Evolutionary conservation across 805 yeast species (phyloP).

Genomic region (Sugiyamaella mastotermitis): DNA sequence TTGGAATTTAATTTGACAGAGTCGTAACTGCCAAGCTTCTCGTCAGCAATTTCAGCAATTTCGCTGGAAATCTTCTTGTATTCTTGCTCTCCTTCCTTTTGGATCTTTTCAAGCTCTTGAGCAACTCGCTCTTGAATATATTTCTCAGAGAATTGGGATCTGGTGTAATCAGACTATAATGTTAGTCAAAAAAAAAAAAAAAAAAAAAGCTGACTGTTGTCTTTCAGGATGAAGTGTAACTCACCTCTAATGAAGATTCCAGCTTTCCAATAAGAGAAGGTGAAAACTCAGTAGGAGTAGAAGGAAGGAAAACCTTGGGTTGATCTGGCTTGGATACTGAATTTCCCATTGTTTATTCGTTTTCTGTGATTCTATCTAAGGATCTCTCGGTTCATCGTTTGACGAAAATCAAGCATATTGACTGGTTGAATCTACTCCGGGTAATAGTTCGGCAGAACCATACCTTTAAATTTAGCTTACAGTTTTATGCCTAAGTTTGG

Average conservation of each 20-base stretch:
- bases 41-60: constrained; percentile 14
- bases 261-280: constrained; percentile 27
- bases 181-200: no score
- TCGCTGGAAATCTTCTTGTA: constrained; percentile 19
- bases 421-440: no score
- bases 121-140: constrained; percentile 32
- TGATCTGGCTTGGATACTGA: constrained; percentile 12
- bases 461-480: no score
- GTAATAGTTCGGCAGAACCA: no score
- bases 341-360: constrained; percentile 10
- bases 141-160: constrained; percentile 28
- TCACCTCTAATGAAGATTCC: constrained; percentile 26
- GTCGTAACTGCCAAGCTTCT: constrained; percentile 16
- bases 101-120: constrained; percentile 27
- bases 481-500: no score
- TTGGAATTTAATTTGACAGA: constrained; percentile 22
- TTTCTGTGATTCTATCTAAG: no score
- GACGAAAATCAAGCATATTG: no score
- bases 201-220: no score
- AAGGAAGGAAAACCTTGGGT: constrained; percentile 27
- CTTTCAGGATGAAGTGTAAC: constrained; percentile 14
- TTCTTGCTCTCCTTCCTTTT: constrained; percentile 25
- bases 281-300: constrained; percentile 29
- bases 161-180: constrained; percentile 35
- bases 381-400: no score